These are phyloP conservation scores for Salix caprea DNA, from an alignment of 345 rosid genomes.

Conservation along the genomic window DNA sequence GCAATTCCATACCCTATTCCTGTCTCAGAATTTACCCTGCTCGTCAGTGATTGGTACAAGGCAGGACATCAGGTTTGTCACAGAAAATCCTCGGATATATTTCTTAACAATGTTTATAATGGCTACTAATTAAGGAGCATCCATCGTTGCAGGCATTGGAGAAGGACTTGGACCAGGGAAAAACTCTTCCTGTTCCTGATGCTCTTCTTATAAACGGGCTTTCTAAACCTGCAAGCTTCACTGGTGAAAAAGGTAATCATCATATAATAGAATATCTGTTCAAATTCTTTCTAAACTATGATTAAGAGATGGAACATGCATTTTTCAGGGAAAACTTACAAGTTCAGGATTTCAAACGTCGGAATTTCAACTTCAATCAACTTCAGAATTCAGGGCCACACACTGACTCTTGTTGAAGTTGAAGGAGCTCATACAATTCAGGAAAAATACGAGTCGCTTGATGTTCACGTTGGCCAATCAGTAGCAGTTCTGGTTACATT, in stretches of 20 bases:
- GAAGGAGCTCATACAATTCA: conserved; percentile 83
- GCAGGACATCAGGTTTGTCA: conserved; percentile 48
- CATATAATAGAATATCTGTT: background rate
- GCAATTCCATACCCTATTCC: conserved; percentile 41
- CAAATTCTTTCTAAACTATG: background rate
- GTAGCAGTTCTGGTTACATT: conserved; percentile 53
- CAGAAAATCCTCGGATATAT: background rate
- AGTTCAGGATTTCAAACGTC: conserved; percentile 67
- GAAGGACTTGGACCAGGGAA: conserved; percentile 46
- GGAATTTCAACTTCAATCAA: conserved; percentile 69
- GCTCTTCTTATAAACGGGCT: conserved; percentile 73
- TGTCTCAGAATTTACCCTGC: conserved; percentile 34
- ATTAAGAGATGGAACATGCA: background rate
- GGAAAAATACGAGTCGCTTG: conserved; percentile 61
- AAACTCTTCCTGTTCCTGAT: conserved; percentile 47
- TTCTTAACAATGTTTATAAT: too few relatives aligned
- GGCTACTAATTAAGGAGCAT: too few relatives aligned
- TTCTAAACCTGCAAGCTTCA: conserved; percentile 29
- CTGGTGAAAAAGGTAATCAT: conserved; percentile 52
- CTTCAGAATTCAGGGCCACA: conserved; percentile 77
- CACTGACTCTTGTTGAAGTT: conserved; percentile 68
- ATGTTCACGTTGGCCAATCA: conserved; percentile 79
- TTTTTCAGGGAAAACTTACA: conserved; percentile 61
- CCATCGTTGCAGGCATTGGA: conserved; percentile 36
- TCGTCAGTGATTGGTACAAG: conserved; percentile 45